Base-by-base conservation (phyloP, 2,329 filamentous ascomycete genomes). In the Pseudogymnoascus sp. region DNA sequence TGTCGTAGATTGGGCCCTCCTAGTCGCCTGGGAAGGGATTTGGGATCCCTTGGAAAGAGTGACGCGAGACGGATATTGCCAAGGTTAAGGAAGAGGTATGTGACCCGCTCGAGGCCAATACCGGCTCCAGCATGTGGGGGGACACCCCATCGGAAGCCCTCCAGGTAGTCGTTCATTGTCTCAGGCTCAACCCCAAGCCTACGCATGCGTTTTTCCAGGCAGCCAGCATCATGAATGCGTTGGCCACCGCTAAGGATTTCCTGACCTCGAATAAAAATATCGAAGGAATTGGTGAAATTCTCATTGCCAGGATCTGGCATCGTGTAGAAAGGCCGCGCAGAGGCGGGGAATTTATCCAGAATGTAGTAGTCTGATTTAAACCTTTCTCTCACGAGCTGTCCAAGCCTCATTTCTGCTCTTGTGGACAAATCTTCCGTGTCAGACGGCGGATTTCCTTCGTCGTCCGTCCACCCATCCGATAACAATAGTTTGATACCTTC, bases 171-270 rank as follows among this genome's bases (percentile, higher is more conserved):
- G 63, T 92, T 88, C 89, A 97, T 93, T 6, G 85, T 84, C n/a
- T 84, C 82, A 1, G 91, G 90, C 25, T 89, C 82, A 63, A 97
- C 87, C 64, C 91, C 91, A 58, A 84, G 82, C 58, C 83, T 83
- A 64, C 82, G 81, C 89, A 97, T 92, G 71, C 88, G 90, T 69
- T 88, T 82, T 49, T 87, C 82, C n/a, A 97, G 80, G 71, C 90
- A 82, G 4, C 81, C 77, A 0, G 89, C 83, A 65, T 94, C 87
- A 73, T 97, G 90, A 66, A 97, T 95, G 83, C 92, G 91, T 75
- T 97, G 92, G 6, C 92, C 92, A 68, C 92, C 92, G 0, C 91
- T 93, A 52, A 93, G 86, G 63, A 97, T 94, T 74, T 97, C 92
- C 71, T 97, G 92, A 0, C 92, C 92, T 30, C 92, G 88, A 45